Evolutionary conservation across 352 stramenopile species (phyloP).

Genomic region (Globisporangium middletonii): DNA sequence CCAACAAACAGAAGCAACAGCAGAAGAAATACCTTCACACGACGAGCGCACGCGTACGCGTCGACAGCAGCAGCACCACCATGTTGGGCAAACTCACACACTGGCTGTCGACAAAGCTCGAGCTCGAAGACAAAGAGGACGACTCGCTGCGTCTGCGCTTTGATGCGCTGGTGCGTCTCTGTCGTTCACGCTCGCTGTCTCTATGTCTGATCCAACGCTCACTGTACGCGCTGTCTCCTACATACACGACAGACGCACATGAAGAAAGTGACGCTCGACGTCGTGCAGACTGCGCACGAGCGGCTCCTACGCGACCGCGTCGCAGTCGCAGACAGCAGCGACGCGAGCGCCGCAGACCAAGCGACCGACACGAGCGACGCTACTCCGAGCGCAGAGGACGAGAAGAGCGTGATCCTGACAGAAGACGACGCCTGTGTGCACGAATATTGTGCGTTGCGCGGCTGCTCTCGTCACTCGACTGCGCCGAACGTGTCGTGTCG

Average conservation of each 20-base stretch:
- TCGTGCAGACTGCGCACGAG: slow-evolving; percentile 34
- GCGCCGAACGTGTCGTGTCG: no score
- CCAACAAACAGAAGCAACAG: background rate
- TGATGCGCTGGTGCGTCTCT: slow-evolving; percentile 43
- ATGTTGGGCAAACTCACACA: slow-evolving; percentile 67
- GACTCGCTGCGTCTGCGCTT: slow-evolving; percentile 49
- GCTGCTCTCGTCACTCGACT: background rate
- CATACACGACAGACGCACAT: slow-evolving; percentile 30
- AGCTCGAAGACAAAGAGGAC: slow-evolving; percentile 49
- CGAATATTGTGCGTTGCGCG: slow-evolving; percentile 40
- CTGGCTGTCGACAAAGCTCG: slow-evolving; percentile 55
- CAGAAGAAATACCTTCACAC: background rate
- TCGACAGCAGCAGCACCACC: background rate
- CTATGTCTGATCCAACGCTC: no score
- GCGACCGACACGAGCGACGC: background rate
- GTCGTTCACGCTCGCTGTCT: background rate
- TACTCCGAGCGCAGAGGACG: background rate
- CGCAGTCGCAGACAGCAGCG: background rate
- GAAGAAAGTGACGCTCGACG: slow-evolving; percentile 63
- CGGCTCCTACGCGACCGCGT: slow-evolving; percentile 7
- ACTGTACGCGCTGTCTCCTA: no score
- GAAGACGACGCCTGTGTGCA: slow-evolving; percentile 51
- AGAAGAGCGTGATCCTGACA: slow-evolving; percentile 25
- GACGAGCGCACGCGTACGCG: background rate
- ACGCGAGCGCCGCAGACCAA: background rate